These are phyloP conservation scores for Lophium mytilinum DNA, from an alignment of 495 filamentous ascomycete species.

Conservation along the genomic window DNA sequence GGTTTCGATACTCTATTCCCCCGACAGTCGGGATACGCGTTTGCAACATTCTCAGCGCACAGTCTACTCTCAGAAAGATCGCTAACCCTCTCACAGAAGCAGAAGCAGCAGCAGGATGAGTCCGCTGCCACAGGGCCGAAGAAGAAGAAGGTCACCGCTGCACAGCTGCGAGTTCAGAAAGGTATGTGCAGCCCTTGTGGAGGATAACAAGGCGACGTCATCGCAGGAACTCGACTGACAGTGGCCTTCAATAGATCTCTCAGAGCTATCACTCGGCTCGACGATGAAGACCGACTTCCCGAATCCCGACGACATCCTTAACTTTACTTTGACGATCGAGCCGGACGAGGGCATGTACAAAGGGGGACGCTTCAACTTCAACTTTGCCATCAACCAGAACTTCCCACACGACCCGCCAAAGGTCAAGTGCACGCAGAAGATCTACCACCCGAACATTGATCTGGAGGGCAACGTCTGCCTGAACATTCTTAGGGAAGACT, in stretches of 20 bases:
- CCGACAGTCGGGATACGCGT: too few species aligned
- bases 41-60: too few species aligned
- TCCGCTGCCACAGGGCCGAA: constrained; percentile 54
- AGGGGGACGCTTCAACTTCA: constrained; percentile 80
- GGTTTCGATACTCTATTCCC: constrained; percentile 14
- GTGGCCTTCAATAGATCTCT: constrained; percentile 55
- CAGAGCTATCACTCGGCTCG: constrained; percentile 77
- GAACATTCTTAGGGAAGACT: constrained; percentile 95
- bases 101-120: constrained; percentile 88
- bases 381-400: constrained; percentile 83
- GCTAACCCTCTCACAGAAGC: constrained; percentile 53
- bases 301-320: constrained; percentile 92
- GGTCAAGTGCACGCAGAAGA: constrained; percentile 96
- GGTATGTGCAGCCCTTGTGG: constrained; percentile 43
- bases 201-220: too few species aligned
- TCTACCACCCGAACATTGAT: constrained; percentile 98
- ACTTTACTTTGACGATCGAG: constrained; percentile 87
- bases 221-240: too few species aligned
- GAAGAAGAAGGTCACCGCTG: constrained; percentile 97
- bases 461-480: constrained; percentile 95
- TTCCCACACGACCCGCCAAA: constrained; percentile 98
- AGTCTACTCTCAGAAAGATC: too few species aligned
- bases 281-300: constrained; percentile 93
- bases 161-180: constrained; percentile 92
- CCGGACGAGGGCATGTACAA: constrained; percentile 99